Evolutionary conservation across 345 rosid genomes (phyloP).

Genomic region (Luvunga scandens): DNA sequence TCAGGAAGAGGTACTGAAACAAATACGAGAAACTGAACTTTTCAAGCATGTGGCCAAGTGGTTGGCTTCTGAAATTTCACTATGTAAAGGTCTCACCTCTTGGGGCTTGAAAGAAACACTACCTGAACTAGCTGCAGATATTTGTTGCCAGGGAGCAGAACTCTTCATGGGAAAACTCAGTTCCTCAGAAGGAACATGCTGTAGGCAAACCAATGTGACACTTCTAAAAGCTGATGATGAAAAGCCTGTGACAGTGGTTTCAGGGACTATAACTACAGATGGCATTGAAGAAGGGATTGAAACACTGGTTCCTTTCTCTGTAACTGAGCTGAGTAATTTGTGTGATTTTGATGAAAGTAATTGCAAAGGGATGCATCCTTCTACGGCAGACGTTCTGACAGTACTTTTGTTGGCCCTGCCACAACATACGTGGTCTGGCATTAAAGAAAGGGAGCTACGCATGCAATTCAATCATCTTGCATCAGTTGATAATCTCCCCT

Average conservation of each 20-base stretch:
- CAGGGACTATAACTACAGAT: slow-evolving; percentile 14
- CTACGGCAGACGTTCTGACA: slow-evolving; percentile 25
- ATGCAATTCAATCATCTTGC: slow-evolving; percentile 13
- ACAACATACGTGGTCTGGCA: slow-evolving; percentile 24
- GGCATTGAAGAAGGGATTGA: slow-evolving; percentile 21
- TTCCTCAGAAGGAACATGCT: slow-evolving; percentile 5
- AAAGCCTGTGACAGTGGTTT: slow-evolving; percentile 22
- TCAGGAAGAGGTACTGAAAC: slow-evolving; percentile 28
- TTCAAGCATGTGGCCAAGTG: slow-evolving; percentile 21
- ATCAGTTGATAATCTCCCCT: slow-evolving; percentile 9
- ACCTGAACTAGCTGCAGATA: slow-evolving; percentile 23
- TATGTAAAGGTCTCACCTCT: not conserved
- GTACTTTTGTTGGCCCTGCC: slow-evolving; percentile 29
- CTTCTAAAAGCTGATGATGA: slow-evolving; percentile 1
- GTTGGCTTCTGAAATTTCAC: slow-evolving; percentile 16
- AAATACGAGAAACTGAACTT: slow-evolving; percentile 20
- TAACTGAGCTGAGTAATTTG: slow-evolving; percentile 4
- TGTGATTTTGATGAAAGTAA: slow-evolving; percentile 11
- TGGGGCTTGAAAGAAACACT: slow-evolving; percentile 9
- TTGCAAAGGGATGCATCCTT: slow-evolving; percentile 25
- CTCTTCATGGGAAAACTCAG: slow-evolving; percentile 21
- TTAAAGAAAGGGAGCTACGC: slow-evolving; percentile 23
- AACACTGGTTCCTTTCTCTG: slow-evolving; percentile 22
- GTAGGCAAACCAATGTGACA: slow-evolving; percentile 18
- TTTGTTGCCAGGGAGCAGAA: slow-evolving; percentile 35